phyloP scores from a whole-genome alignment of 495 filamentous ascomycete genomes.

The Talaromyces nanjingensis region DNA sequence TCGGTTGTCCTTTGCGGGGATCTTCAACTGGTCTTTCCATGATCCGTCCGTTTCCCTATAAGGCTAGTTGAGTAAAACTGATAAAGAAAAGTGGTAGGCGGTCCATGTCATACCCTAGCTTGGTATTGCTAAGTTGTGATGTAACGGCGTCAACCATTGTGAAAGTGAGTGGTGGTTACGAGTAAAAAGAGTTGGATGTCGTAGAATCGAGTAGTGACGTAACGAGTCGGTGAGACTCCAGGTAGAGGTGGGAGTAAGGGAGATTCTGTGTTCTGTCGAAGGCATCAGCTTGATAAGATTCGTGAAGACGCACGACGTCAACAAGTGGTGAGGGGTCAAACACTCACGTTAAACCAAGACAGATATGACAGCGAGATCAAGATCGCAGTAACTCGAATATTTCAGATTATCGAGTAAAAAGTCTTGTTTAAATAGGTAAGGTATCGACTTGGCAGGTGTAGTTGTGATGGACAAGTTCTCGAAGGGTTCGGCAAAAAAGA shows the following conservation, averaged over 20 bases:
- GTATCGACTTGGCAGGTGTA: neutral
- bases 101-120: constrained; percentile 51
- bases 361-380: neutral
- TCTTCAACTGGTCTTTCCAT: constrained; percentile 73
- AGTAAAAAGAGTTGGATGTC: neutral
- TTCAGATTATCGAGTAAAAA: neutral
- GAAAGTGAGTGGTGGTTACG: constrained; percentile 12
- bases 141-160: constrained; percentile 55
- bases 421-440: neutral
- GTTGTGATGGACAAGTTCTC: neutral
- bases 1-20: constrained; percentile 75
- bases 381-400: neutral
- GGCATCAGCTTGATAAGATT: neutral
- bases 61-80: constrained; percentile 16
- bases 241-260: no score
- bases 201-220: neutral
- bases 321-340: neutral
- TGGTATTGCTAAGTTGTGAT: constrained; percentile 64
- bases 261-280: neutral
- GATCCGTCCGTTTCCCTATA: constrained; percentile 52
- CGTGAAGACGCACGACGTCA: neutral
- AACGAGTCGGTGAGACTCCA: neutral
- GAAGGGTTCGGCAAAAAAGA: neutral
- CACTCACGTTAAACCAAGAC: neutral
- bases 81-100: constrained; percentile 1